Conservation (phyloP, 495 filamentous ascomycete genomes). For the Lentithecium fluviatile region DNA sequence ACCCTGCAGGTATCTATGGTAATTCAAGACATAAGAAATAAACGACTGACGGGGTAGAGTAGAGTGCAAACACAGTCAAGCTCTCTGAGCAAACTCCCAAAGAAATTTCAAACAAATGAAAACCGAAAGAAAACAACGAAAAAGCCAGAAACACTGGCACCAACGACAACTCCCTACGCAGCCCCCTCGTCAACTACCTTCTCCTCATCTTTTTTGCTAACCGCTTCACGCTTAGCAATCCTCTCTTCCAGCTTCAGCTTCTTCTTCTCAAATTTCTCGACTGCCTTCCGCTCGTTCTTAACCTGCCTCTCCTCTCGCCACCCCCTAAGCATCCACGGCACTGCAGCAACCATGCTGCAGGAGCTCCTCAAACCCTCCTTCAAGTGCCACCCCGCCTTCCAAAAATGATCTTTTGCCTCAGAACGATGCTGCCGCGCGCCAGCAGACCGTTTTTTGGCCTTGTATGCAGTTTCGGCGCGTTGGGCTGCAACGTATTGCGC, state of each 20-base stretch:
- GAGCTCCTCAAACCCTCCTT: conserved; percentile 14
- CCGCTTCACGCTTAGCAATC: conserved; percentile 4
- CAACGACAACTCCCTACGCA: no score
- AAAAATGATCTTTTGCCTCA: conserved; percentile 8
- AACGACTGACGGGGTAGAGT: no score
- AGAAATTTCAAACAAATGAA: no score
- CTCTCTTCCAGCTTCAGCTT: conserved; percentile 19
- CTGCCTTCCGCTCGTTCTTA: conserved; percentile 10
- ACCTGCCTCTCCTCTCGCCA: conserved; percentile 4
- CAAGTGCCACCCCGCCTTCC: neutral
- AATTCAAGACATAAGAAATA: no score
- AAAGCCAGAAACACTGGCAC: no score
- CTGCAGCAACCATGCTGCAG: neutral
- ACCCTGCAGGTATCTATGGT: no score
- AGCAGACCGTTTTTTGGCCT: conserved; percentile 15
- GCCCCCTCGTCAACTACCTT: neutral
- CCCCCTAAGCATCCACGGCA: conserved; percentile 15
- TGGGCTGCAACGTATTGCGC: conserved; percentile 8
- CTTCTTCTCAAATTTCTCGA: conserved; percentile 15
- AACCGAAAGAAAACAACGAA: no score
- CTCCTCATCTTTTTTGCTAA: conserved; percentile 1
- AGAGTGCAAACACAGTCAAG: no score
- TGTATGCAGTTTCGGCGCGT: conserved; percentile 17
- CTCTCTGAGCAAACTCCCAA: no score
- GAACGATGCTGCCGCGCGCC: conserved; percentile 8